phyloP scores from a whole-genome alignment of 2,329 filamentous ascomycete species.

The Cadophora gregata region DNA sequence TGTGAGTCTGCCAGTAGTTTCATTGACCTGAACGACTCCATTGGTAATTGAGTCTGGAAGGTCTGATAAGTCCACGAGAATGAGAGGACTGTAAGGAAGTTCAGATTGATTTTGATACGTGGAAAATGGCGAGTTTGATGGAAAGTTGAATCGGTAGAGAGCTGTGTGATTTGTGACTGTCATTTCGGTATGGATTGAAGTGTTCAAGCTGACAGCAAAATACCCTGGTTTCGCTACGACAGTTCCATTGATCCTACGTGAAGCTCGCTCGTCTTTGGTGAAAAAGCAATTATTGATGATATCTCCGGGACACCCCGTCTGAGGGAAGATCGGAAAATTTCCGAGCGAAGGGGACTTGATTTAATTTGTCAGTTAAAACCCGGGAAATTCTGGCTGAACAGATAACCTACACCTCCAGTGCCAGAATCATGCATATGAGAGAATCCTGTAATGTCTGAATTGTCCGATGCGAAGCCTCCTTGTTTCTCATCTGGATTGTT shows the following conservation, averaged over 20 bases:
- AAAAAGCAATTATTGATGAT: conserved; percentile 64
- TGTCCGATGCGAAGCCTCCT: conserved; percentile 54
- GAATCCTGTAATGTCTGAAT: conserved; percentile 57
- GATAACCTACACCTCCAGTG: conserved; percentile 45
- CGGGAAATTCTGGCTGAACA: neutral
- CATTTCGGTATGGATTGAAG: conserved; percentile 67
- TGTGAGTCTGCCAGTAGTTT: neutral
- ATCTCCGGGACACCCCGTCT: conserved; percentile 48
- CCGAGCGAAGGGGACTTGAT: conserved; percentile 46
- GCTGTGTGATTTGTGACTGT: conserved; percentile 67
- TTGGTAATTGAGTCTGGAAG: conserved; percentile 43
- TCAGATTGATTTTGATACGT: neutral
- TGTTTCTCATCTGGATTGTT: conserved; percentile 52
- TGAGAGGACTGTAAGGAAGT: conserved; percentile 43
- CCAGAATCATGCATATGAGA: conserved; percentile 53
- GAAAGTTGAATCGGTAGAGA: conserved; percentile 69
- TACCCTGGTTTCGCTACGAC: conserved; percentile 64
- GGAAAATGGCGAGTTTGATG: conserved; percentile 43
- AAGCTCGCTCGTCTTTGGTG: conserved; percentile 50
- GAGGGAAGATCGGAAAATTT: conserved; percentile 54
- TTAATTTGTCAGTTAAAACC: neutral
- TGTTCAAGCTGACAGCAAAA: conserved; percentile 64
- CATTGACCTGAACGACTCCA: conserved; percentile 1
- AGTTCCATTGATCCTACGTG: conserved; percentile 51
- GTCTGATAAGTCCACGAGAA: conserved; percentile 67